Evolutionary conservation across 495 filamentous ascomycete genomes (phyloP).

Genomic region (Aspergillus baeticus): DNA sequence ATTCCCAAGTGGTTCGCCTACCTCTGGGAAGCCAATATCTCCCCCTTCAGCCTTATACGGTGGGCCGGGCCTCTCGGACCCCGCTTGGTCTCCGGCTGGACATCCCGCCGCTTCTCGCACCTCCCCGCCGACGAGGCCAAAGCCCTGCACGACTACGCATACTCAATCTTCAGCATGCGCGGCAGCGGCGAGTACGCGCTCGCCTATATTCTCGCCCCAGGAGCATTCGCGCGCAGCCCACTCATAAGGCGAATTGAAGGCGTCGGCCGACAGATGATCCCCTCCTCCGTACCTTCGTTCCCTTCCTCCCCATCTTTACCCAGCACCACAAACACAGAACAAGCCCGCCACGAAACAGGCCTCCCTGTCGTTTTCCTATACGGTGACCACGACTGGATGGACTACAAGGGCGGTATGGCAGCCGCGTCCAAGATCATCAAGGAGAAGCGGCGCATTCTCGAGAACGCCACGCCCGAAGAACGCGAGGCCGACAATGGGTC

Average conservation of each 20-base stretch:
- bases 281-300: constrained; percentile 13
- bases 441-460: constrained; percentile 56
- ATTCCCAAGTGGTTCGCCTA: constrained; percentile 83
- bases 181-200: constrained; percentile 96
- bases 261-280: constrained; percentile 68
- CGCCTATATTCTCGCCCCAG: constrained; percentile 88
- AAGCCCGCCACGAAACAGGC: constrained; percentile 61
- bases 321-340: not conserved
- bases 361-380: constrained; percentile 91
- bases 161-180: constrained; percentile 87
- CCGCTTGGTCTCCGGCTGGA: constrained; percentile 92
- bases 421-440: constrained; percentile 77
- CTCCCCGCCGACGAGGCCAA: constrained; percentile 78
- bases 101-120: constrained; percentile 85
- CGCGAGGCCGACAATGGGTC: constrained; percentile 69
- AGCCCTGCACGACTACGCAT: constrained; percentile 86
- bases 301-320: constrained; percentile 7
- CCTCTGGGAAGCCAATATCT: constrained; percentile 96
- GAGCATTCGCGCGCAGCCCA: constrained; percentile 86
- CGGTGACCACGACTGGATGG: constrained; percentile 98
- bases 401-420: constrained; percentile 79
- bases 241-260: constrained; percentile 82
- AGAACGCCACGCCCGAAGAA: constrained; percentile 64
- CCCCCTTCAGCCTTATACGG: constrained; percentile 86
- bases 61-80: constrained; percentile 91